A percentile compares a stretch with the other conserved stretches of the same genome.
phyloP scores from a whole-genome alignment of 257 asterid genomes.

The Jasminum sambac region DNA sequence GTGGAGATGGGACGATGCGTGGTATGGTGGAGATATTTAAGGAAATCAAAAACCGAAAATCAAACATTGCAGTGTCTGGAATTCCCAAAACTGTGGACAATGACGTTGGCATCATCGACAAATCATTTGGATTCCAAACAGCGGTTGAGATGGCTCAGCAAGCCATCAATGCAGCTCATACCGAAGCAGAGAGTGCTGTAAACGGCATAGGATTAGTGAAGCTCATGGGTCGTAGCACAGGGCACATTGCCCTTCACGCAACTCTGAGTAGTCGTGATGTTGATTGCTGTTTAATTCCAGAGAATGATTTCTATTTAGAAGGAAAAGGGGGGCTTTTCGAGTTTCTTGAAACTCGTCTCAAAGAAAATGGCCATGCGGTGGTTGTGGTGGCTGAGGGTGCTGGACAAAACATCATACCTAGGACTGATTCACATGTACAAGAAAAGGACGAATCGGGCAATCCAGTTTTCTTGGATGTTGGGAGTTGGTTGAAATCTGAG shows the following conservation, averaged over 20 bases:
- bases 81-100: constrained; percentile 86
- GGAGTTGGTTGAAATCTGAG: constrained; percentile 78
- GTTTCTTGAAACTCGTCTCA: constrained; percentile 44
- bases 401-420: constrained; percentile 65
- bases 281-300: constrained; percentile 82
- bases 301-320: constrained; percentile 57
- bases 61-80: constrained; percentile 60
- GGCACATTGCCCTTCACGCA: constrained; percentile 77
- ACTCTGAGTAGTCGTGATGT: constrained; percentile 79
- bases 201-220: constrained; percentile 81
- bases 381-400: constrained; percentile 84
- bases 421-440: constrained; percentile 32
- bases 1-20: constrained; percentile 90
- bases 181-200: constrained; percentile 76
- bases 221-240: constrained; percentile 90
- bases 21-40: constrained; percentile 61
- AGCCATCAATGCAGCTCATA: constrained; percentile 75
- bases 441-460: constrained; percentile 80
- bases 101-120: constrained; percentile 74
- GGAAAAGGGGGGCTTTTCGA: constrained; percentile 74
- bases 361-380: constrained; percentile 57
- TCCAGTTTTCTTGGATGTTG: constrained; percentile 68
- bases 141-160: constrained; percentile 93
- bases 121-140: constrained; percentile 79
- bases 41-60: constrained; percentile 47